A percentile compares a stretch with the other conserved stretches of the same genome.
Evolutionary conservation across 768 basidiomycete genomes (phyloP).

Genomic region (Candolleomyces aberdarensis): DNA sequence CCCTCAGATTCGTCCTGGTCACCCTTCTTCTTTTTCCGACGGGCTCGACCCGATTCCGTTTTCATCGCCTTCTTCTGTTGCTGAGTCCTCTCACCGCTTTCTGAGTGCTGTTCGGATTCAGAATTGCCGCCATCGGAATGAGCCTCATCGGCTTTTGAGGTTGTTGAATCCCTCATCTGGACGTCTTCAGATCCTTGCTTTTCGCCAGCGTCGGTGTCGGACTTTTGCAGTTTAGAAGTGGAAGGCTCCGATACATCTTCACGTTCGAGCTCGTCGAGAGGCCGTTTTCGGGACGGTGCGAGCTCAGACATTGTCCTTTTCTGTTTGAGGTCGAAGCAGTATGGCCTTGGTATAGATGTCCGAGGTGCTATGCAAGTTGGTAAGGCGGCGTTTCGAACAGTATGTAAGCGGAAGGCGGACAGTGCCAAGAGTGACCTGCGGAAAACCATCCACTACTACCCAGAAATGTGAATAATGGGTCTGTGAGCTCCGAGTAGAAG

Average conservation of each 20-base stretch:
- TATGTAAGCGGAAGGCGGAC: conserved; percentile 3
- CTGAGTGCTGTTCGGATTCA: neutral
- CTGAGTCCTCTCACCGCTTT: neutral
- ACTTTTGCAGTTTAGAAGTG: neutral
- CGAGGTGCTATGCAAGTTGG: neutral
- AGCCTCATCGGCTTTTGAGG: neutral
- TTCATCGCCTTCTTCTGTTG: conserved; percentile 1
- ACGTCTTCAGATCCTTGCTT: neutral
- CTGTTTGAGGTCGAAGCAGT: neutral
- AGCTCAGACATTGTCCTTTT: neutral
- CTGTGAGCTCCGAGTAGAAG: neutral
- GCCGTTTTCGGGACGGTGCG: neutral
- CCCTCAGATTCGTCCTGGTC: conserved; percentile 25
- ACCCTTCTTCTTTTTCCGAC: conserved; percentile 22
- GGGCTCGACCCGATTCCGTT: conserved; percentile 3
- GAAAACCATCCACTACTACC: neutral
- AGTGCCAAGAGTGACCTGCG: neutral
- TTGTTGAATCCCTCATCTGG: neutral
- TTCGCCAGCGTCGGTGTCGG: neutral
- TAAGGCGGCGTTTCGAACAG: neutral
- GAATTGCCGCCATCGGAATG: neutral
- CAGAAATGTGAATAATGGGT: neutral
- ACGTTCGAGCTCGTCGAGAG: neutral
- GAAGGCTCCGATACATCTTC: neutral
- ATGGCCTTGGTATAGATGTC: neutral